These are phyloP conservation scores for Fusarium lateritium DNA, from an alignment of 2,329 filamentous ascomycete species.

Conservation along the genomic window DNA sequence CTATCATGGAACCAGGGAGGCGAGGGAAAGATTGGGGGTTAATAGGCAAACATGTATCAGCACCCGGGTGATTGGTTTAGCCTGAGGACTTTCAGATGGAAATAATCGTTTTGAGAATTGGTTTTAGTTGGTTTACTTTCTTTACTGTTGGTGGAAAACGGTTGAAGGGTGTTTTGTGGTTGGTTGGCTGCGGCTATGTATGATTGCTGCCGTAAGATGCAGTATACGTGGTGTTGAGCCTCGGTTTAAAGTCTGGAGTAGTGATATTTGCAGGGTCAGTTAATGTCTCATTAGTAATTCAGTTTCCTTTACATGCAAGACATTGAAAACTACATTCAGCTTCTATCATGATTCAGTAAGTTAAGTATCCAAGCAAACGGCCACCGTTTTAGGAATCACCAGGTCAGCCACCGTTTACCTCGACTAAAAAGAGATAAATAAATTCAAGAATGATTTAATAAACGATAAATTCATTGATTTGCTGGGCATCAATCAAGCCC, in stretches of 20 bases:
- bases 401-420: constrained; percentile 35
- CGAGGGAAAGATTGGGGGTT: constrained; percentile 25
- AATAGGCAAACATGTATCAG: constrained; percentile 4
- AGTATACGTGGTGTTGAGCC: neutral
- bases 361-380: constrained; percentile 18
- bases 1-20: constrained; percentile 30
- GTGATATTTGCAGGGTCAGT: too few species aligned
- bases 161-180: constrained; percentile 1
- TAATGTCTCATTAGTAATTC: neutral
- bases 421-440: constrained; percentile 35
- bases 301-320: neutral
- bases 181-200: neutral
- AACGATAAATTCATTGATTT: constrained; percentile 19
- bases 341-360: neutral
- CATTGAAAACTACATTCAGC: too few species aligned
- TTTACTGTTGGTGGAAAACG: constrained; percentile 12
- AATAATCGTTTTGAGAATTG: constrained; percentile 15
- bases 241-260: neutral
- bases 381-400: constrained; percentile 39
- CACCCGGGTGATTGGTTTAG: constrained; percentile 19
- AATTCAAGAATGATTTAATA: constrained; percentile 28
- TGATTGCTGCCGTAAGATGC: neutral
- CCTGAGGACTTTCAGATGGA: constrained; percentile 16
- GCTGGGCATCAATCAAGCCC: constrained; percentile 21
- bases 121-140: constrained; percentile 6